Evolutionary conservation across 1,284 basidiomycete species (phyloP), one percentile per base, ranked within the genome.

Genomic region (Athelia psychrophila): DNA sequence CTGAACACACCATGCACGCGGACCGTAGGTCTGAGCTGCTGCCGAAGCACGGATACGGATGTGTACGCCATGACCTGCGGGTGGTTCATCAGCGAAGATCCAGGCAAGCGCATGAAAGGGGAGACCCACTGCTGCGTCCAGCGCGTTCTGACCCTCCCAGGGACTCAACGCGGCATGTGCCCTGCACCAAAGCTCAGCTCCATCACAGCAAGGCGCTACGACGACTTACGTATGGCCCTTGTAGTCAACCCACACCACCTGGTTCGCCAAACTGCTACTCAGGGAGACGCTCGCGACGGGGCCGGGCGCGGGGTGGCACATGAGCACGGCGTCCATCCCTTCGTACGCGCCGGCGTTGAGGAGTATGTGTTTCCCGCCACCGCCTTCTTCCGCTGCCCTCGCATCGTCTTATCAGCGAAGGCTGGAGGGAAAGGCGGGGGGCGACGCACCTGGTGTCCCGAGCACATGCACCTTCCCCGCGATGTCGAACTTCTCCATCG

Each of bases 131-230:
- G 84, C 88, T 2, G 88, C 90, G 61, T 91, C 88, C 13, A 89
- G 74, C 1, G 89, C 88, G 57, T 91, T 92, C 57, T 72, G 74
- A 4, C 86, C 90, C 61, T 88, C 84, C 86, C 86, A 88, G 24
- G 84, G 87, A 6, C 83, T 83, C 18, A 83, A 74, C 27, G 79
- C 81, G 1, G 86, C 86, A 62, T 88, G 86, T 12, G 85, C 81
- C 8, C 84, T 84, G 52, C 44, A 13, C 20, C 36, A 2, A 49
- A 53, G 27, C 18, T 30, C 20, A 48, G 8, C 45, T 3, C 47
- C 42, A 45, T 49, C 18, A 25, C 51, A 24, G 15, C 10, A 25
- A 23, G 18, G 44, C 40, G 12, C 1, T 20, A 8, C 42, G 33
- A 15, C 19, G 12, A 61, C 80, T 52, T 57, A 83, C 81, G 80